Base-by-base conservation (phyloP, 306 rosid genomes). In the Mucuna pruriens region DNA sequence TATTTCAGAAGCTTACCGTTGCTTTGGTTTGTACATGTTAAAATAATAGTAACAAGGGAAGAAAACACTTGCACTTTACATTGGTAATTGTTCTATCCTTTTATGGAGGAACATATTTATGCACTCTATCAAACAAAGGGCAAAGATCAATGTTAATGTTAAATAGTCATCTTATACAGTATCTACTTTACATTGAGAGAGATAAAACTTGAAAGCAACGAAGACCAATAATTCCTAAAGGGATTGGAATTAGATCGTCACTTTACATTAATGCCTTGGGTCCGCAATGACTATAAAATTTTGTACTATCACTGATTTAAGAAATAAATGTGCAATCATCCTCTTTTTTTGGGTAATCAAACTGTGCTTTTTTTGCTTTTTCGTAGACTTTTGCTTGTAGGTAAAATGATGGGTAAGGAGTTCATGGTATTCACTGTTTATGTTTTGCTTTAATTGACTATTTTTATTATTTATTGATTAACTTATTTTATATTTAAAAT, bases 321-420 rank as follows among this genome's bases (percentile, higher is more conserved):
- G 64, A 33, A 72, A 71, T 36, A 72, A 44, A 12, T 51, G 17
- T 13, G 55, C 1, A 36, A 17, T 19, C 51, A 38, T 40, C 8
- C 33, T 38, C 44, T 25, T 8, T 3, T 70, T 45, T 70, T 44
- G 13, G 40, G 57, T 70, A 70, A 26, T 70, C 60, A 46, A 45
- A 15, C 6, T 12, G 19, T 15, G 75, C 25, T 46, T 42, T 23
- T 69, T 45, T 45, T 44, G 40, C 75, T 70, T 45, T 70, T 46
- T 25, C 58, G 25, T 45, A 40, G 51, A 69, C 75, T 69, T 69
- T 69, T 69, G 75, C n/a, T n/a, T n/a, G 75, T 69, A 1, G 58
- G 19, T 3, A 45, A 17, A 25, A n/a, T 57, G 52, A n/a, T n/a
- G 40, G 52, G 9, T 38, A 2, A 60, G 20, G 4, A 60, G 15